Evolutionary conservation across 2,329 filamentous ascomycete genomes (phyloP), one percentile per base, ranked within the genome.

Genomic region (Sporothrix globosa): DNA sequence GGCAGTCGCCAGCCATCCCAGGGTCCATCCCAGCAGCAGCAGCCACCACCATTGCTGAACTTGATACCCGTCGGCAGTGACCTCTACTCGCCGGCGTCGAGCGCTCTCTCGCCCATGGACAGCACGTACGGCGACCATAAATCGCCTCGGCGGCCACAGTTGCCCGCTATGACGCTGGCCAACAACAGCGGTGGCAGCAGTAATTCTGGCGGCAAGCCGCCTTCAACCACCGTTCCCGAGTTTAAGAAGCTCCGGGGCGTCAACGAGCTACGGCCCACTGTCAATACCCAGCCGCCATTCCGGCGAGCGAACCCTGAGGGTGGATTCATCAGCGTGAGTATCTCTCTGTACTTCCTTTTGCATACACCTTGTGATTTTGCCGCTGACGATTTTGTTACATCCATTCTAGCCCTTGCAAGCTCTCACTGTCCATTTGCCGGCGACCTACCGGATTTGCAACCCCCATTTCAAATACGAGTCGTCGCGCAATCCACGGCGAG

Each of bases 401-500:
- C 52, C 17, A 39, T 61, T 5, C 11, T 66, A 97, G 93, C 96
- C 96, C 65, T 86, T 99, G 66, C 95, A 98, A 90, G 95, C 96
- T 63, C 86, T 99, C 72, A 99, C 96, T 1, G 91, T 92, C 53
- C 94, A 98, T 77, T 85, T 99, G 24, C 95, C 96, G 19, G 91
- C 94, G 5, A 98, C 96, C 1, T 99, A 99, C 83, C 91, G 96
- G 76, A 98, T 99, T 80, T 99, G 96, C 84, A 99, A 99, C 79
- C 94, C 94, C 3, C 90, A 88, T 76, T 99, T 99, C 86, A 97
- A 99, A 83, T 99, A 99, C 82, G 96, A 99, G 79, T 97, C 96
- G 19, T 97, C 96, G 69, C 89, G 96, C 74, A 99, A 99, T 78
- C 96, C 96, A 52, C 91, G 96, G 73, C 88, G 96, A 79, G 96